Evolutionary conservation across 2,329 filamentous ascomycete species (phyloP).

Genomic region (Aureobasidium melanogenum): DNA sequence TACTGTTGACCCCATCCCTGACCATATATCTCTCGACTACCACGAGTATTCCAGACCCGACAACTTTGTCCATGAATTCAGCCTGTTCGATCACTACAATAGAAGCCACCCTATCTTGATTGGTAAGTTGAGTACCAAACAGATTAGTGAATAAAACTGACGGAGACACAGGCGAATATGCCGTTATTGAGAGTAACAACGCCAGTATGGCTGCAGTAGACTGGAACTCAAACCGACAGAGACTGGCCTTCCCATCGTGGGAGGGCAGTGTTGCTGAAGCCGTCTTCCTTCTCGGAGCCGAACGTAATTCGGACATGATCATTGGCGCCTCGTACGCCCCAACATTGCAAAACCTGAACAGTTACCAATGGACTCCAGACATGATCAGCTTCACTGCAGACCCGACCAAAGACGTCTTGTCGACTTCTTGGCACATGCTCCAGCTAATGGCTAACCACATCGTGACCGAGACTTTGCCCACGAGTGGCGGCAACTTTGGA

Average conservation of each 20-base stretch:
- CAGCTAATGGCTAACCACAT: slow-evolving; percentile 31
- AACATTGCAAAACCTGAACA: slow-evolving; percentile 18
- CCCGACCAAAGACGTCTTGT: slow-evolving; percentile 20
- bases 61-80: slow-evolving; percentile 20
- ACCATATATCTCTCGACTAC: slow-evolving; percentile 21
- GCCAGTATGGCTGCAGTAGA: slow-evolving; percentile 33
- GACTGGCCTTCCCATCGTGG: slow-evolving; percentile 23
- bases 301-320: slow-evolving; percentile 52
- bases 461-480: slow-evolving; percentile 30
- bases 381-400: slow-evolving; percentile 32
- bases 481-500: slow-evolving; percentile 22
- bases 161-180: slow-evolving; percentile 36
- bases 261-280: slow-evolving; percentile 54
- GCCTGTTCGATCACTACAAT: slow-evolving; percentile 35
- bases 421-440: slow-evolving; percentile 20
- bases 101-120: slow-evolving; percentile 27
- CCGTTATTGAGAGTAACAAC: slow-evolving; percentile 38
- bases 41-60: slow-evolving; percentile 25
- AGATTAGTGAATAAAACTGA: neutral
- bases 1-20: slow-evolving; percentile 19
- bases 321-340: slow-evolving; percentile 40
- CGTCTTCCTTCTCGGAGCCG: slow-evolving; percentile 50
- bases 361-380: slow-evolving; percentile 21
- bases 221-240: slow-evolving; percentile 15
- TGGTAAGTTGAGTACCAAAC: slow-evolving; percentile 15